Evolutionary conservation across 805 yeast genomes (phyloP), one percentile per base, ranked within the genome.

Genomic region (Blastobotrys parvus): DNA sequence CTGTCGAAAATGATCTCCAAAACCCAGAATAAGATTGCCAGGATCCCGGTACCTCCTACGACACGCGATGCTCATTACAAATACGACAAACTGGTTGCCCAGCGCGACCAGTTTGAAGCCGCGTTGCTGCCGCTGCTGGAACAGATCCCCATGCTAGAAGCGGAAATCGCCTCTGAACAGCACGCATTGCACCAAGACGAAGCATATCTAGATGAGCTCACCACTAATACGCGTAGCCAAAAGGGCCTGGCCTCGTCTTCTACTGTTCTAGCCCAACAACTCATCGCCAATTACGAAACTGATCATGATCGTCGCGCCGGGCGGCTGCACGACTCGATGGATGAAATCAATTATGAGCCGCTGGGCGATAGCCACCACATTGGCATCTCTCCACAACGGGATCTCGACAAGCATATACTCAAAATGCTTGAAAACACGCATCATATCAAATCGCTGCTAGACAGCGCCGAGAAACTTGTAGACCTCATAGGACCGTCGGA

Each of bases 41-140:
- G 21, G 7, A 35, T 39, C 11, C 47, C 44, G 3, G 48, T 51
- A 2, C 55, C 54, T 2, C 45, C 43, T 10, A 27, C 38, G 10
- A 41, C 48, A 7, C 33, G 44, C 8, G 53, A 51, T 17, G 18
- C 32, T 7, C 46, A 41, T 13, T 51, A 43, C 38, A 41, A 40
- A 32, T 45, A 45, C 30, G 52, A 43, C 15, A 29, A 21, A 15
- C 39, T 49, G 38, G n/a, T 38, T 30, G 41, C 39, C 29, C 46
- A 43, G 30, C 39, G 42, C 8, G 43, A 35, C 4, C 42, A 36
- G 10, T 42, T 51, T 27, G 51, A 49, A 20, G 31, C 36, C 6
- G 46, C 41, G 13, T 35, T 47, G 31, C 39, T 42, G 37, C 52
- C 52, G 5, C 27, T 45, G 32, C 13, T 42, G 34, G 52, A 47